Conservation (phyloP, 2,329 filamentous ascomycete species). For the Neofusicoccum kwambonambiense region DNA sequence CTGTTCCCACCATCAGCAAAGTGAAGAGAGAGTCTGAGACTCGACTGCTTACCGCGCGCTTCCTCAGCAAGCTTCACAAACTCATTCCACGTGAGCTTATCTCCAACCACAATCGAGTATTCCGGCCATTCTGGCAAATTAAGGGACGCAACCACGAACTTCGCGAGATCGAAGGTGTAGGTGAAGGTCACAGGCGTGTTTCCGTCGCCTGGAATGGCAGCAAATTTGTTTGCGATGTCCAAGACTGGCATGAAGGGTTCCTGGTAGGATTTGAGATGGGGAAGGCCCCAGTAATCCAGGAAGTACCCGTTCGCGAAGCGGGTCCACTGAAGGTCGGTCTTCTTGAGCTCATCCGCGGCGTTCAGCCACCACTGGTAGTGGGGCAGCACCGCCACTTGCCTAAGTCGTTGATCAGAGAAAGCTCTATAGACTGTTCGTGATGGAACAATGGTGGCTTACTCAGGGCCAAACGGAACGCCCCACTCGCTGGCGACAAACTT, state of each 20-base stretch:
- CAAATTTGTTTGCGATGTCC: constrained; percentile 26
- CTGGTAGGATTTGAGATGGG: constrained; percentile 25
- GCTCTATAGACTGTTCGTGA: neutral
- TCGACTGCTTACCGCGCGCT: constrained; percentile 19
- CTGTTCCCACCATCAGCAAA: neutral
- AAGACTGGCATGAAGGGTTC: constrained; percentile 20
- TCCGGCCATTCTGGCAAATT: constrained; percentile 47
- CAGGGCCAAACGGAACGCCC: constrained; percentile 26
- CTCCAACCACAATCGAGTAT: constrained; percentile 23
- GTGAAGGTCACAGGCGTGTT: constrained; percentile 47
- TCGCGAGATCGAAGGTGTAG: constrained; percentile 51
- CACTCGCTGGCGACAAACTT: constrained; percentile 47
- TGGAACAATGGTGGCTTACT: neutral
- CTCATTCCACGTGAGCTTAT: constrained; percentile 22
- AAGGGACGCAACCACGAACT: constrained; percentile 45
- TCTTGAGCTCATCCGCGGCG: constrained; percentile 20
- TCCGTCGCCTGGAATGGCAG: constrained; percentile 52
- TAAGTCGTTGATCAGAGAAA: neutral
- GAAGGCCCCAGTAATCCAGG: constrained; percentile 33
- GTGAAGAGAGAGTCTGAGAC: too few relatives aligned
- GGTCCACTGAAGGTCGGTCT: constrained; percentile 30
- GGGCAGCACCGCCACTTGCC: neutral
- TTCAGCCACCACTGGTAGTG: neutral
- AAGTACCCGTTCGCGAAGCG: constrained; percentile 29
- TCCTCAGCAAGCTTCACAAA: constrained; percentile 20